Evolutionary conservation across 805 yeast species (phyloP).

Genomic region (Yamadazyma laniorum): DNA sequence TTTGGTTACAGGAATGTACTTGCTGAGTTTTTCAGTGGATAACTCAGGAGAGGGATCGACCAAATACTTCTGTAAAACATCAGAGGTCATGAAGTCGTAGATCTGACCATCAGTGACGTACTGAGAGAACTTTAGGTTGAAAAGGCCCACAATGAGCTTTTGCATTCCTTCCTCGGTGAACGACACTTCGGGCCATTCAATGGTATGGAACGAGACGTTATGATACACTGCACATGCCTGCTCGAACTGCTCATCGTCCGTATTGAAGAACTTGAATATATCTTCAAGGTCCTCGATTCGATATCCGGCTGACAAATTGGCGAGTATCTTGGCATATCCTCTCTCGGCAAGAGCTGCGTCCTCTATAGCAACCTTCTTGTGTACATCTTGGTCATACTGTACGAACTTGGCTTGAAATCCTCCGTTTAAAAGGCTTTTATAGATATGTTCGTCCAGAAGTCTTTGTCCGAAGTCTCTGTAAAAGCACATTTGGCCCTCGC

Average conservation of each 20-base stretch:
- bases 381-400: background rate
- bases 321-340: conserved; percentile 1
- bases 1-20: background rate
- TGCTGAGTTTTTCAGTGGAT: background rate
- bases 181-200: conserved; percentile 3
- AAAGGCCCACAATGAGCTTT: conserved; percentile 2
- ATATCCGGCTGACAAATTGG: conserved; percentile 7
- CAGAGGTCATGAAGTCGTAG: background rate
- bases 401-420: conserved; percentile 2
- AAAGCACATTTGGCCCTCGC: background rate
- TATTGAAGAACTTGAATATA: conserved; percentile 7
- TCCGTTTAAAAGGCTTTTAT: background rate
- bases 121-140: conserved; percentile 10
- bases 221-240: conserved; percentile 1
- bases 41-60: background rate
- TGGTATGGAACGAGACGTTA: background rate
- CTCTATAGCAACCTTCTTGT: background rate
- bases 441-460: background rate
- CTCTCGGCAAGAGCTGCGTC: conserved; percentile 2
- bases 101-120: conserved; percentile 8
- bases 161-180: conserved; percentile 3
- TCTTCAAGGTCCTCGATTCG: conserved; percentile 8
- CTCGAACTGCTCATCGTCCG: conserved; percentile 10
- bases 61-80: background rate
- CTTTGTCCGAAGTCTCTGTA: conserved; percentile 5